Conservation (phyloP, 768 basidiomycete species). For the Saitozyma sp. region DNA sequence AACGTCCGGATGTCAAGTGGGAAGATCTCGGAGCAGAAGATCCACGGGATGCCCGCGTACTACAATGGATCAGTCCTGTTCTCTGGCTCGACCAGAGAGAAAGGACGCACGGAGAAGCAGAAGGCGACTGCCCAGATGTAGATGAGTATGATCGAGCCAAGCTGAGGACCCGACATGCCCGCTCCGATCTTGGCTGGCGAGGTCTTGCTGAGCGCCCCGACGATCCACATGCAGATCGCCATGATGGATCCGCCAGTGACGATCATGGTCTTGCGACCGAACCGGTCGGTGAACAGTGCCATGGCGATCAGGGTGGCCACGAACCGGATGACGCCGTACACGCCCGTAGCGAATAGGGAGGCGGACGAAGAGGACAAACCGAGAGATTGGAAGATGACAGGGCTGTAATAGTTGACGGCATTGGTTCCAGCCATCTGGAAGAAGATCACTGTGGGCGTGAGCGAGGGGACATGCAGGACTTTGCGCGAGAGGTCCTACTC, state of each 20-base stretch:
- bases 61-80: not conserved
- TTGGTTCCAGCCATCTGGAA: constrained; percentile 25
- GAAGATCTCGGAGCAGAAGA: constrained; percentile 33
- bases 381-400: constrained; percentile 14
- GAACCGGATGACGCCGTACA: constrained; percentile 29
- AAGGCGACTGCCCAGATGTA: constrained; percentile 18
- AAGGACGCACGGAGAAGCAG: constrained; percentile 13
- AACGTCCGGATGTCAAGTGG: constrained; percentile 25
- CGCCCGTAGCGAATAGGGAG: constrained; percentile 25
- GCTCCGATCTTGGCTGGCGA: constrained; percentile 9
- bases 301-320: constrained; percentile 27
- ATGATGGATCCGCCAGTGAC: constrained; percentile 18
- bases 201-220: constrained; percentile 21
- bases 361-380: constrained; percentile 7
- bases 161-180: not conserved
- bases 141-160: constrained; percentile 13
- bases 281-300: constrained; percentile 19
- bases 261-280: constrained; percentile 23
- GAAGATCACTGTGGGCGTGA: constrained; percentile 37
- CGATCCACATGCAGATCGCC: constrained; percentile 22
- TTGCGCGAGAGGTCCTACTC: not conserved
- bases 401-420: constrained; percentile 29
- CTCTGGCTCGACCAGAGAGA: not conserved
- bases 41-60: constrained; percentile 18
- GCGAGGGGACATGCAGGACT: too few relatives aligned